Evolutionary conservation across 352 stramenopile species (phyloP), one percentile per base, ranked within the genome.

Genomic region (Globisporangium alternatum): DNA sequence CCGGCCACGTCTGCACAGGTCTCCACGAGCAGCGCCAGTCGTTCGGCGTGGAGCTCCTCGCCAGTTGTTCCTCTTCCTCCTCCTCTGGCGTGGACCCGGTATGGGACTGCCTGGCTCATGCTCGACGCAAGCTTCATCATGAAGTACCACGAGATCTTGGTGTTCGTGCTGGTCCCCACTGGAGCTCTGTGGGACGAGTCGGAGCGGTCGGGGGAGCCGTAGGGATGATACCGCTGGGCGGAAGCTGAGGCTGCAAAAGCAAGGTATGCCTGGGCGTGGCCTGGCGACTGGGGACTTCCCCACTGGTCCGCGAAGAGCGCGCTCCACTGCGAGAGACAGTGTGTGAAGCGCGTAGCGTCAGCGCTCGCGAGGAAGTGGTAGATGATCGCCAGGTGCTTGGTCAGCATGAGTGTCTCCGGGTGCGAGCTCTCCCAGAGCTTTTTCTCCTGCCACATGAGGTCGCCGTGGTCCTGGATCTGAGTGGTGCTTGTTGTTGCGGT

Each of bases 361-460:
- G 75, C 53, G 59, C 65, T 48, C 15, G 56, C 49, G 8, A 89
- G 57, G 43, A 89, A 87, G 41, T 72, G 64, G 45, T 71, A 74
- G 10, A 89, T 56, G 17, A 89, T 72, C 9, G 68, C 69, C 30
- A 89, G 61, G 13, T 82, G 74, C 65, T 89, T 89, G 48, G 76
- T 77, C 53, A 75, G 72, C 49, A 65, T 69, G 57, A 86, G 72
- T 9, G 70, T 68, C 48, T 68, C 65, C 8, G 33, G 57, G 44
- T 89, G 70, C 5, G 56, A 53, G 25, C 66, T 72, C 56, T 78
- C 76, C 80, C 78, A 87, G 43, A 83, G 49, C 44, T 68, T 77
- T 22, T 77, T 64, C 30, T 81, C 72, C 39, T 71, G 60, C 69
- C 72, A 74, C 3, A 75, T 52, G 15, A n/a, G 12, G 12, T 74